A percentile compares a stretch with the other conserved stretches of the same genome.
Conservation (phyloP, 2,329 filamentous ascomycete species). For the Chaetothyriales sp. region DNA sequence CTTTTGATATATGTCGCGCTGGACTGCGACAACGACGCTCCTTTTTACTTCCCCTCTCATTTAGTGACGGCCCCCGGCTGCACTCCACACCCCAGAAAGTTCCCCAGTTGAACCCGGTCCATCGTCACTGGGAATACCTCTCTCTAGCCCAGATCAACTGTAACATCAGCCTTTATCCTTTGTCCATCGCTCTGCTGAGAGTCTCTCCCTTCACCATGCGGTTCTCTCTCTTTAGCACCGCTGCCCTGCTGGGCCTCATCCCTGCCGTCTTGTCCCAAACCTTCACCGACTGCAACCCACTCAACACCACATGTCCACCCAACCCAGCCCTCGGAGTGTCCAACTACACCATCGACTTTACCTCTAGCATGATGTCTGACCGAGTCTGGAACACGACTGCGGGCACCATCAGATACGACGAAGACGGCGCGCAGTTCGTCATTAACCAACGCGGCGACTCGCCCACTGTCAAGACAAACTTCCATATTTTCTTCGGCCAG, state of each 20-base stretch:
- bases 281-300: constrained; percentile 61
- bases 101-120: neutral
- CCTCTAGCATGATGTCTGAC: constrained; percentile 39
- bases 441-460: constrained; percentile 57
- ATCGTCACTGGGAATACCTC: neutral
- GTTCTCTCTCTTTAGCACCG: constrained; percentile 1
- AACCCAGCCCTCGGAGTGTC: constrained; percentile 54
- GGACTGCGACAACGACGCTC: neutral
- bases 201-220: constrained; percentile 5
- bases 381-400: constrained; percentile 54
- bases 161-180: neutral
- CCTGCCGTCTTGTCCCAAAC: constrained; percentile 53
- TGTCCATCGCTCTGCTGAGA: neutral
- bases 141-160: neutral
- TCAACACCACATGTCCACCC: constrained; percentile 52
- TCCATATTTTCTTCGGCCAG: constrained; percentile 75
- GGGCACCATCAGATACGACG: constrained; percentile 47
- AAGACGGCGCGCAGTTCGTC: constrained; percentile 54
- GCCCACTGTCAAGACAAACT: constrained; percentile 62
- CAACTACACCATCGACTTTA: constrained; percentile 35
- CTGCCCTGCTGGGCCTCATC: constrained; percentile 24
- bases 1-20: neutral
- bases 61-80: neutral
- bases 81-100: neutral
- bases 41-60: neutral